phyloP scores from a whole-genome alignment of 257 asterid species.

The Rauvolfia tetraphylla region DNA sequence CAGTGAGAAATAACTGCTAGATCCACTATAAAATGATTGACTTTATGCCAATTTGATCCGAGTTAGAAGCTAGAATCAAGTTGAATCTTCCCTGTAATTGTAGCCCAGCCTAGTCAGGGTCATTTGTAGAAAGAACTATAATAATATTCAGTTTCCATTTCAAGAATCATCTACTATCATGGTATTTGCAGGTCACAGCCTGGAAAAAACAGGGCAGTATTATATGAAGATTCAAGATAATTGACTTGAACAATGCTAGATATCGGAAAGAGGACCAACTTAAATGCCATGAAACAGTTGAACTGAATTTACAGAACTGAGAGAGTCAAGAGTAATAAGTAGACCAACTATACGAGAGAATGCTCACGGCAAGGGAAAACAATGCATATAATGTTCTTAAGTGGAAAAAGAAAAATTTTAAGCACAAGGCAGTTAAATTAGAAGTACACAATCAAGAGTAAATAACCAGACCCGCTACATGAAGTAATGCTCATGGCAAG shows the following conservation, averaged over 20 bases:
- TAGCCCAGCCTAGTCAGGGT: neutral
- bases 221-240: neutral
- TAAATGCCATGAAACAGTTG: neutral
- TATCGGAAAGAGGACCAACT: neutral
- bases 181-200: neutral
- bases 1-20: neutral
- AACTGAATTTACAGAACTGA: neutral
- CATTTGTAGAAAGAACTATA: neutral
- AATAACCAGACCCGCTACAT: too few relatives aligned
- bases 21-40: neutral
- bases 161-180: neutral
- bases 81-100: neutral
- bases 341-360: neutral
- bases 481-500: too few relatives aligned
- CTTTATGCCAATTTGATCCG: neutral
- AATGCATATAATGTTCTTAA: neutral
- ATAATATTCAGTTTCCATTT: neutral
- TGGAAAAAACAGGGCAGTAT: neutral
- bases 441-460: too few relatives aligned
- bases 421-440: too few relatives aligned
- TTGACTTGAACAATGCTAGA: neutral
- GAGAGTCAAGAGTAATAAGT: neutral
- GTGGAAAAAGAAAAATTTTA: neutral
- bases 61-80: neutral
- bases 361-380: neutral